A percentile compares a stretch with the other conserved stretches of the same genome.
Conservation (phyloP, 2,329 filamentous ascomycete genomes). For the Annulohypoxylon truncatum region DNA sequence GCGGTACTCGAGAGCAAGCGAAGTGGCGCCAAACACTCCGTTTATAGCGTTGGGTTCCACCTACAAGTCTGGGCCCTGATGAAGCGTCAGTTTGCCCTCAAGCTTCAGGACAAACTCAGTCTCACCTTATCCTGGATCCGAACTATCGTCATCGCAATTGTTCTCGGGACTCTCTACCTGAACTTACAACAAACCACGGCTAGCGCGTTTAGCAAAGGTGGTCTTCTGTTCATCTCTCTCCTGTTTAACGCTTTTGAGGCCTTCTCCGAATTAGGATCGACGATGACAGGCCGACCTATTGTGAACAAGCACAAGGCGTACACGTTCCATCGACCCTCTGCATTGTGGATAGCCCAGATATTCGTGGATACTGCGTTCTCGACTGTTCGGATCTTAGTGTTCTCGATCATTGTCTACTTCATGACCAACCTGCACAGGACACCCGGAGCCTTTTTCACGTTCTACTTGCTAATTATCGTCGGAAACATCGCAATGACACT, state of each 20-base stretch:
- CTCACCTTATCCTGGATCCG: constrained; percentile 77
- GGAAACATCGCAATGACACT: constrained; percentile 80
- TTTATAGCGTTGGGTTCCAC: constrained; percentile 86
- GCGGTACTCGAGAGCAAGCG: constrained; percentile 85
- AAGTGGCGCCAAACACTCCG: constrained; percentile 77
- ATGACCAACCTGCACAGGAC: constrained; percentile 77
- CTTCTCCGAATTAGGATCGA: constrained; percentile 79
- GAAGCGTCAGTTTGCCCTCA: constrained; percentile 85
- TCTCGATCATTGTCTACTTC: constrained; percentile 82
- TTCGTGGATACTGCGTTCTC: constrained; percentile 81
- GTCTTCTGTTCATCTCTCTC: constrained; percentile 82
- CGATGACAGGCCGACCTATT: constrained; percentile 80
- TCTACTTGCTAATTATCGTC: constrained; percentile 76
- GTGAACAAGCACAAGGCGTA: constrained; percentile 88
- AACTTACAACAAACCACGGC: constrained; percentile 73
- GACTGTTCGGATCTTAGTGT: constrained; percentile 75
- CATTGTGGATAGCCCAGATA: constrained; percentile 86
- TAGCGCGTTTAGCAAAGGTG: constrained; percentile 83
- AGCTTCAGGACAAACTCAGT: constrained; percentile 87
- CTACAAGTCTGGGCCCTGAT: constrained; percentile 85
- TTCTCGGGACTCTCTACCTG: constrained; percentile 83
- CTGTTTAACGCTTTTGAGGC: constrained; percentile 91
- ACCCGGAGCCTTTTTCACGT: constrained; percentile 82
- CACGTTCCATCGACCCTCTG: constrained; percentile 84
- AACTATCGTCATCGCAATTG: constrained; percentile 77